Conservation (phyloP, 2,329 filamentous ascomycete genomes). For the Calonectria crousiana region DNA sequence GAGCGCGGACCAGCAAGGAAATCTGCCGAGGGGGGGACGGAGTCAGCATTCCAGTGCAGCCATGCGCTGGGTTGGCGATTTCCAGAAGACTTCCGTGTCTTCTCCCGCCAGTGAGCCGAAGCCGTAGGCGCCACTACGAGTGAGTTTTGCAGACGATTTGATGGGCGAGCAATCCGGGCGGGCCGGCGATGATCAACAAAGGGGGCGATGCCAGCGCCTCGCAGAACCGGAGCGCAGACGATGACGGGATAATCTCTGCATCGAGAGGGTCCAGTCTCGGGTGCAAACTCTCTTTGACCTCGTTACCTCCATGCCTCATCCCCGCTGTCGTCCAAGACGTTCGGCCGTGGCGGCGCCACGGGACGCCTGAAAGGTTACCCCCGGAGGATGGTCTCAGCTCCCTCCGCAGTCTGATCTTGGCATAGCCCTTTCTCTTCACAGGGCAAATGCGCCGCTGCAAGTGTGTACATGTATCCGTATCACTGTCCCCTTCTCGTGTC, state of each 20-base stretch:
- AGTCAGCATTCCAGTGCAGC: slow-evolving; percentile 35
- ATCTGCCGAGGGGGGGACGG: slow-evolving; percentile 41
- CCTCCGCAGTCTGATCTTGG: slow-evolving; percentile 16
- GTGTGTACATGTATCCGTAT: background rate
- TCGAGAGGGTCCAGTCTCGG: slow-evolving; percentile 22
- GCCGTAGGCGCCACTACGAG: slow-evolving; percentile 15
- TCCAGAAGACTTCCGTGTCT: slow-evolving; percentile 47
- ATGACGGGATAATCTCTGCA: slow-evolving; percentile 22
- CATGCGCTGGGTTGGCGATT: slow-evolving; percentile 33
- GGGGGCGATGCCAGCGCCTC: slow-evolving; percentile 19
- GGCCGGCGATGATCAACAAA: background rate
- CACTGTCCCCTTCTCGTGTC: background rate
- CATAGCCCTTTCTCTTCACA: background rate
- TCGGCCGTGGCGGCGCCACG: slow-evolving; percentile 45
- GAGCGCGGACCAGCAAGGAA: slow-evolving; percentile 37
- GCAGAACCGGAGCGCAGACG: background rate
- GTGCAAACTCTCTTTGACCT: slow-evolving; percentile 35
- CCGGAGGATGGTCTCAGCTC: slow-evolving; percentile 26
- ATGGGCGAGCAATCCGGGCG: background rate
- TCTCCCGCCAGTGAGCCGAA: slow-evolving; percentile 22
- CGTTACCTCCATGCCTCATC: slow-evolving; percentile 26
- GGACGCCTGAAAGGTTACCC: slow-evolving; percentile 33
- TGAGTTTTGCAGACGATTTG: background rate
- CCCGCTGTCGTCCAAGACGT: slow-evolving; percentile 32
- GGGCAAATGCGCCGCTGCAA: slow-evolving; percentile 5